phyloP scores from a whole-genome alignment of 345 rosid species.

The Brassica nigra region DNA sequence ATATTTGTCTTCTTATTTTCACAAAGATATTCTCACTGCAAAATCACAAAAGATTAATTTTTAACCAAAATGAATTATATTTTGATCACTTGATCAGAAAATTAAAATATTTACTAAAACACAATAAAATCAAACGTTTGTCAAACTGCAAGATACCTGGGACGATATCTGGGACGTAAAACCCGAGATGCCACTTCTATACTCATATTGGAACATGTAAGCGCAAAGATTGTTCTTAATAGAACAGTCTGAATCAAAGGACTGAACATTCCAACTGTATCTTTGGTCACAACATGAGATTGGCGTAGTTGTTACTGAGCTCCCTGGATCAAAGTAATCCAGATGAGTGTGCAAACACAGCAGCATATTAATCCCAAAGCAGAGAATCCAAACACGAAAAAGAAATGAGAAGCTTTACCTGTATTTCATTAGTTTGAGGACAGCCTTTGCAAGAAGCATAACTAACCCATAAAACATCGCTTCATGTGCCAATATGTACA shows the following conservation, averaged over 20 bases:
- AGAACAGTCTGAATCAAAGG: constrained; percentile 72
- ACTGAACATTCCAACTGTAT: constrained; percentile 61
- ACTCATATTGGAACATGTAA: constrained; percentile 74
- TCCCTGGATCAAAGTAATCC: constrained; percentile 71
- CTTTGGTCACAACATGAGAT: constrained; percentile 74
- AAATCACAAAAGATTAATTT: too few relatives aligned
- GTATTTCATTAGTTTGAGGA: constrained; percentile 76
- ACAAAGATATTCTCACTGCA: too few relatives aligned
- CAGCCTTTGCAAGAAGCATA: constrained; percentile 87
- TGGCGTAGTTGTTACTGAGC: constrained; percentile 66
- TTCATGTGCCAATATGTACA: constrained; percentile 94
- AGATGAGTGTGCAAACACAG: constrained; percentile 61
- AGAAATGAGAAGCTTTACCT: constrained; percentile 42
- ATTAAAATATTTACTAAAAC: too few relatives aligned
- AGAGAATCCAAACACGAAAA: not conserved
- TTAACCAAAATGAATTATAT: too few relatives aligned
- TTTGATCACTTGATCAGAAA: too few relatives aligned
- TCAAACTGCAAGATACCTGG: constrained; percentile 51
- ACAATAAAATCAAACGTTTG: constrained; percentile 29
- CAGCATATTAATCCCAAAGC: not conserved
- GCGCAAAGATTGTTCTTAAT: constrained; percentile 60
- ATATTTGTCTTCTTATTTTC: too few relatives aligned
- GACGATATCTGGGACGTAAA: constrained; percentile 47
- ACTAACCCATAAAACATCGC: constrained; percentile 94
- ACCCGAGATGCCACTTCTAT: constrained; percentile 83